Base-by-base conservation (phyloP, 2,329 filamentous ascomycete genomes). In the Didymella pomorum region DNA sequence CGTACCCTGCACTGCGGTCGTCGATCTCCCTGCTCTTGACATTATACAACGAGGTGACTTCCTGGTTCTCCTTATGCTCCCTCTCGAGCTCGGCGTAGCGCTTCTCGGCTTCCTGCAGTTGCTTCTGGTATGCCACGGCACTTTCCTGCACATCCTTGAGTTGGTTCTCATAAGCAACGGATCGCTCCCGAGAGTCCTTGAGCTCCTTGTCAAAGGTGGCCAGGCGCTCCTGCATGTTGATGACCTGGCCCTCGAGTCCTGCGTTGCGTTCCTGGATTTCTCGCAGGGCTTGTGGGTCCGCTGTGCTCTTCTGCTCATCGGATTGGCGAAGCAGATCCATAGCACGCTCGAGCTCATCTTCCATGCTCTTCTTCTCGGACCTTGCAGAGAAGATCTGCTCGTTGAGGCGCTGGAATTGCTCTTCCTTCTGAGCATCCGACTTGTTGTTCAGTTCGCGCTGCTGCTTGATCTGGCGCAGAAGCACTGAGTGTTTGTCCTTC, bases 391-490 rank as follows among this genome's bases (percentile, higher is more conserved):
- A 67, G 18, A 79, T 71, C 65, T 78, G 77, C 14, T 79, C 76
- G 42, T 79, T 80, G 42, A 82, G 72, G 11, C 71, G 68, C 45
- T 71, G 66, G 47, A 78, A 72, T 48, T 81, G 78, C 25, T 67
- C 73, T 50, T 78, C 76, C 52, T 72, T 76, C 46, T 78, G 74
- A 2, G 73, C 82, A 66, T 96, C 92, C 1, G 92, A 93, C 71
- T 93, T 93, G 79, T 84, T 93, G 78, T 96, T 96, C 56, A 97
- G 84, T 71, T 96, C 92, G 58, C 93, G 90, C 78, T 98, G 94
- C 74, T 98, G 93, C 79, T 96, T 94, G 70, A 97, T 94, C 75
- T 98, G 93, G 42, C 93, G 87, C 70, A 94, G 90, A 9, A 98
- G 83, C 21, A 97, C 93, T 47, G 87, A 87, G 74, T 97, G 96